Percentiles rank a stretch among this genome's conserved stretches.
Conservation (phyloP, 2,329 filamentous ascomycete species). For the Knufia petricola region DNA sequence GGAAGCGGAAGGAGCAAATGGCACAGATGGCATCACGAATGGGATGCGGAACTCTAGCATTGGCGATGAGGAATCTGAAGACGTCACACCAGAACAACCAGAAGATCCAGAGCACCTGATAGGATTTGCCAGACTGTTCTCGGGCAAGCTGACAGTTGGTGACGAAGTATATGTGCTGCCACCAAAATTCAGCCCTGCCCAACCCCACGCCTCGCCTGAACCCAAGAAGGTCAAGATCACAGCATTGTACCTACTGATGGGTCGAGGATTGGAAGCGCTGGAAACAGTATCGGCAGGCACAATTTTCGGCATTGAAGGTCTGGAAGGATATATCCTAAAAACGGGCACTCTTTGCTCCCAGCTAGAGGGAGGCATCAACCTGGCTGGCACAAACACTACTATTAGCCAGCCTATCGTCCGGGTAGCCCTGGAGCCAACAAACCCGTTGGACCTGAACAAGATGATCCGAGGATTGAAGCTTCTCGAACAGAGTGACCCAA, state of each 20-base stretch:
- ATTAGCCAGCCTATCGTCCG: conserved; percentile 85
- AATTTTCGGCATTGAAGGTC: conserved; percentile 86
- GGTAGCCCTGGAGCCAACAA: conserved; percentile 86
- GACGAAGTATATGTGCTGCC: conserved; percentile 85
- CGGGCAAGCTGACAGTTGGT: conserved; percentile 77
- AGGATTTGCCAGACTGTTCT: conserved; percentile 89
- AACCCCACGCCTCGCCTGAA: conserved; percentile 60
- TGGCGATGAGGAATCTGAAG: conserved; percentile 44
- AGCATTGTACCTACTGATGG: conserved; percentile 92
- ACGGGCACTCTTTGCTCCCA: conserved; percentile 88
- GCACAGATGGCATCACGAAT: conserved; percentile 51
- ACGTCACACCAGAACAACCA: conserved; percentile 14
- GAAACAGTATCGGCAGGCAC: conserved; percentile 82
- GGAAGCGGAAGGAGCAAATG: conserved; percentile 47
- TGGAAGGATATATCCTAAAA: conserved; percentile 90
- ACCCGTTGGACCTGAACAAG: conserved; percentile 82
- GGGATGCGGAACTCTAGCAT: conserved; percentile 45
- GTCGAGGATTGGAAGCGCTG: conserved; percentile 72
- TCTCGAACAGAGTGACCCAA: conserved; percentile 89
- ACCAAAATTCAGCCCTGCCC: conserved; percentile 82
- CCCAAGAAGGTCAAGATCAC: conserved; percentile 77
- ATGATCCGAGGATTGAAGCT: conserved; percentile 84
- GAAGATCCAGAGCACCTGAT: conserved; percentile 78
- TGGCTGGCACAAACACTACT: conserved; percentile 70
- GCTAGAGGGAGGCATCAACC: conserved; percentile 74